These are phyloP conservation scores for Cutaneotrichosporon sp. DNA, from an alignment of 1,284 basidiomycete species.

Conservation along the genomic window DNA sequence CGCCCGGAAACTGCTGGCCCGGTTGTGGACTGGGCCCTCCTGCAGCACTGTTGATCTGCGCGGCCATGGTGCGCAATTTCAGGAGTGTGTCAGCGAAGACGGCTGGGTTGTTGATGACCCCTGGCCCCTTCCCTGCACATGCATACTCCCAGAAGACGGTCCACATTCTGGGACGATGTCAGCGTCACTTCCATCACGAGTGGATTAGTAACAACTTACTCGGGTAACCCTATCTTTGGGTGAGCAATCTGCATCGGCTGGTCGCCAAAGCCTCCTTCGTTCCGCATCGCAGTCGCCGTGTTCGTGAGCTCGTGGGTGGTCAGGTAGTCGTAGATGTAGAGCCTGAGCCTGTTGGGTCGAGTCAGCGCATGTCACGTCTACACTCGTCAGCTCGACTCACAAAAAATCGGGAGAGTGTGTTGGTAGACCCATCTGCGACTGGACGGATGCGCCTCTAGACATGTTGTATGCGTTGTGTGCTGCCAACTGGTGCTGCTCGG, in stretches of 20 bases:
- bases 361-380: constrained; percentile 15
- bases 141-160: constrained; percentile 54
- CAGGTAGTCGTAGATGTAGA: constrained; percentile 51
- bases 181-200: neutral
- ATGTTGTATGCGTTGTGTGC: constrained; percentile 36
- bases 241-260: constrained; percentile 49
- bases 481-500: constrained; percentile 23
- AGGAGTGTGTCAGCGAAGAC: constrained; percentile 44
- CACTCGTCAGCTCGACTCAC: constrained; percentile 32
- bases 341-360: constrained; percentile 36
- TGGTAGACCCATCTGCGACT: constrained; percentile 28
- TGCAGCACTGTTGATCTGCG: constrained; percentile 13
- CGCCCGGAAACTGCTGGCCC: constrained; percentile 24
- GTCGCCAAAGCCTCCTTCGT: constrained; percentile 46
- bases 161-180: constrained; percentile 47
- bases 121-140: constrained; percentile 47
- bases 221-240: constrained; percentile 50
- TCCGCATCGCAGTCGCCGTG: constrained; percentile 44
- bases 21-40: constrained; percentile 19
- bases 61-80: constrained; percentile 32
- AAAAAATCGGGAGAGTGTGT: constrained; percentile 37
- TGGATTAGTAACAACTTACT: constrained; percentile 38
- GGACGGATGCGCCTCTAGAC: constrained; percentile 37
- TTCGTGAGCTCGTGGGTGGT: constrained; percentile 43
- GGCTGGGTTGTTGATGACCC: constrained; percentile 45